A percentile compares a stretch with the other conserved stretches of the same genome.
These are phyloP conservation scores for Stellera chamaejasme DNA, from an alignment of 345 rosid genomes.

Conservation along the genomic window DNA sequence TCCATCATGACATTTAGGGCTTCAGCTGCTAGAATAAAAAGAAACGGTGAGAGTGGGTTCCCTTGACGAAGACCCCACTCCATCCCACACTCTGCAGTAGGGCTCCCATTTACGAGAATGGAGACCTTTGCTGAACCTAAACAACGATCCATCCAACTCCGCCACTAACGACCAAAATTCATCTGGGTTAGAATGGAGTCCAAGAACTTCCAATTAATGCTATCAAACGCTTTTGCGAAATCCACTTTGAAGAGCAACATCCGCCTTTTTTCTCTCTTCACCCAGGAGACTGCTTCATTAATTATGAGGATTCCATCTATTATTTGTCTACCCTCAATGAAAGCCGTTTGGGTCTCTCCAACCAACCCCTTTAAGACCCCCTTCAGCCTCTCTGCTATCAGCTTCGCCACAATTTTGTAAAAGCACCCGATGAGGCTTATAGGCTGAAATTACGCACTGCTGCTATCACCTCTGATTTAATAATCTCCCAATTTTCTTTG, in stretches of 20 bases:
- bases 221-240: background rate
- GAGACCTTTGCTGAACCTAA: background rate
- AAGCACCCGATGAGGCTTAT: too few species aligned
- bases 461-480: too few species aligned
- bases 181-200: background rate
- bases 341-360: too few species aligned
- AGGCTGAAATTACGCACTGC: too few species aligned
- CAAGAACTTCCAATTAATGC: background rate
- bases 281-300: background rate
- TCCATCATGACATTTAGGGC: background rate
- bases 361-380: too few species aligned
- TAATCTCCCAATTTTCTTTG: too few species aligned
- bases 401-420: too few species aligned
- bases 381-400: too few species aligned
- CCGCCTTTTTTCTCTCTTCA: background rate
- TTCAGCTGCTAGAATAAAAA: background rate
- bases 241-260: background rate
- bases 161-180: background rate
- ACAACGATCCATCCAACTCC: background rate
- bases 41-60: background rate
- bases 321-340: too few species aligned
- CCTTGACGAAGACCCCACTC: background rate
- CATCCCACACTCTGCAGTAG: background rate
- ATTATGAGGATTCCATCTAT: background rate
- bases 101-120: background rate